Evolutionary conservation across 495 filamentous ascomycete species (phyloP).

Genomic region (Clohesyomyces aquaticus): DNA sequence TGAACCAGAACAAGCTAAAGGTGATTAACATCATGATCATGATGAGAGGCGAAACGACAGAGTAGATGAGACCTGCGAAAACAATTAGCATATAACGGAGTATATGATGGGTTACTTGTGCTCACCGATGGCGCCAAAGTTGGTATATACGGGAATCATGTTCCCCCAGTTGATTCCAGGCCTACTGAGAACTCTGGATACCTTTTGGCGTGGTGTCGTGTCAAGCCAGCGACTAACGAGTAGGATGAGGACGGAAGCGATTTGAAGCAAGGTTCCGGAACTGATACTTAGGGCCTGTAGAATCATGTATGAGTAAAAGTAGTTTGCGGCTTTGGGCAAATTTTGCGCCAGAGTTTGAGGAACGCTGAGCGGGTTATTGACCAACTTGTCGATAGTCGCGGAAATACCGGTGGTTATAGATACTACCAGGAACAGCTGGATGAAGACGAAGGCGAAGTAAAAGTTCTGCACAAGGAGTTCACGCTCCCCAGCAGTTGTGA

Average conservation of each 20-base stretch:
- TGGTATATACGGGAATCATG: constrained; percentile 95
- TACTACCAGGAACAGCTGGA: constrained; percentile 93
- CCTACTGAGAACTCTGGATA: constrained; percentile 78
- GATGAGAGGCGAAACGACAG: constrained; percentile 86
- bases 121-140: constrained; percentile 86
- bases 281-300: constrained; percentile 89
- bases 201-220: constrained; percentile 86
- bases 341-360: constrained; percentile 74
- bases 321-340: constrained; percentile 87
- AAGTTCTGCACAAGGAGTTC: constrained; percentile 86
- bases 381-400: constrained; percentile 64
- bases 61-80: constrained; percentile 75
- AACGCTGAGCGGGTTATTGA: constrained; percentile 57
- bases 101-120: neutral
- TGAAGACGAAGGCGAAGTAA: constrained; percentile 93
- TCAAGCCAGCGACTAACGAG: constrained; percentile 76
- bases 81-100: neutral
- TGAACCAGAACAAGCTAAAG: constrained; percentile 92
- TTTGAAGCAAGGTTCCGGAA: constrained; percentile 87
- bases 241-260: constrained; percentile 66
- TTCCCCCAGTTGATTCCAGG: constrained; percentile 85
- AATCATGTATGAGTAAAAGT: constrained; percentile 98
- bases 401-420: constrained; percentile 83
- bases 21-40: constrained; percentile 92
- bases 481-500: constrained; percentile 78